Evolutionary conservation across 495 filamentous ascomycete species (phyloP), one percentile per base, ranked within the genome.

Genomic region (Zalerion maritima): DNA sequence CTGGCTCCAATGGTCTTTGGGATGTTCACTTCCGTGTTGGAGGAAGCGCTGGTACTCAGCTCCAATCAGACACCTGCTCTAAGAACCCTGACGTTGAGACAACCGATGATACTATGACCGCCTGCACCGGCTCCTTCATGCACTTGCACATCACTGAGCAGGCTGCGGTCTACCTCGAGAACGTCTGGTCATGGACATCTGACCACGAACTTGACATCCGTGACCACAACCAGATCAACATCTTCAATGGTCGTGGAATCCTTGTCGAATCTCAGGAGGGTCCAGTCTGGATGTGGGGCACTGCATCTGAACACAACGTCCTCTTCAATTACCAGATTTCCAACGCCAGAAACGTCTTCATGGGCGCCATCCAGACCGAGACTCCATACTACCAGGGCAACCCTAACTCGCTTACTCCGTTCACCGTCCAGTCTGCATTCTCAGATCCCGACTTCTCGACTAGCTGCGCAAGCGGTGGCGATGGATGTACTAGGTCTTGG

Each of bases 141-240:
- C 69, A 87, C 31, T 55, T 96, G 12, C 84, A 92, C 49, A 54
- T 93, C 21, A 81, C 81, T 4, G 43, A 65, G 25, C 59, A 70
- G 15, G 81, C 67, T 4, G 75, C 69, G 30, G 68, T 75, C 10
- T 92, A 93, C 51, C 54, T 92, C 26, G 87, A 94, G 57, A 94
- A 96, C 55, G 73, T 70, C 24, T 96, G 87, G 87, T 80, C 78
- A 53, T 96, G 87, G 87, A 83, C 86, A 16, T 73, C 87, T 2
- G 87, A 96, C 52, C 87, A 96, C 60, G 79, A 83, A 36, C 75
- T 96, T 22, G 87, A 94, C 48, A 67, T 72, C 3, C 24, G 52
- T 5, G 76, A 79, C 43, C 71, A 81, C 55, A 70, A 69, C 35
- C 87, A 94, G 54, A 78, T 93, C 53, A 79, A 89, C 52, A 69